phyloP scores from a whole-genome alignment of 805 yeast genomes.

The Blastobotrys mokoenaii region DNA sequence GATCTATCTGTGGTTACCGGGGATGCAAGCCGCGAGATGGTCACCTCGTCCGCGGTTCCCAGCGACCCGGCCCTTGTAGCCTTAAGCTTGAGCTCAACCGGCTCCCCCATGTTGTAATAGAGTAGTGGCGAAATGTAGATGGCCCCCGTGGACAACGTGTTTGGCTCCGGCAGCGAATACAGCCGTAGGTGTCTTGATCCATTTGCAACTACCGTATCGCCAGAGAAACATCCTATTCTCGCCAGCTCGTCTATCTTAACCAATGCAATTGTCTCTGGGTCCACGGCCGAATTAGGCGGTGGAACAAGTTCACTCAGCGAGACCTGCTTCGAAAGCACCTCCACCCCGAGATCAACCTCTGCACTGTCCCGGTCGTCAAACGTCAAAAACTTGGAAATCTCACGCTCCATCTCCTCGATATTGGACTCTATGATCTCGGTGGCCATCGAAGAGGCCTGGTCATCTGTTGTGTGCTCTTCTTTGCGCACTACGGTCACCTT shows the following conservation, averaged over 20 bases:
- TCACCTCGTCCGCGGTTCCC: conserved; percentile 49
- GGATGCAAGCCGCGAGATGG: conserved; percentile 59
- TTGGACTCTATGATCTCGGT: conserved; percentile 1
- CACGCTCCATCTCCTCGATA: conserved; percentile 14
- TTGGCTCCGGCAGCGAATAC: conserved; percentile 60
- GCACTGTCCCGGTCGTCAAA: conserved; percentile 8
- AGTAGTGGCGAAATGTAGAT: conserved; percentile 60
- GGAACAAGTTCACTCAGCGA: conserved; percentile 13
- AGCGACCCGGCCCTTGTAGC: neutral
- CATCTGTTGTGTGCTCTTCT: neutral
- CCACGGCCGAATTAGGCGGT: conserved; percentile 30
- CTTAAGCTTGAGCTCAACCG: conserved; percentile 25
- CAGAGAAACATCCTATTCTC: conserved; percentile 55
- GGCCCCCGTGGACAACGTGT: conserved; percentile 31
- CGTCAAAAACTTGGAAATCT: conserved; percentile 16
- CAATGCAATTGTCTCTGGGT: conserved; percentile 38
- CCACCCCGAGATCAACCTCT: conserved; percentile 1
- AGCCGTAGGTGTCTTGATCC: conserved; percentile 33
- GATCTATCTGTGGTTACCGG: conserved; percentile 59
- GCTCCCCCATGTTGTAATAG: conserved; percentile 46
- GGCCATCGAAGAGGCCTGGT: neutral
- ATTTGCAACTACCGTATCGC: conserved; percentile 43
- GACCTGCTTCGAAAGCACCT: conserved; percentile 1
- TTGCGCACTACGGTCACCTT: conserved; percentile 45
- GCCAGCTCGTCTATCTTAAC: conserved; percentile 44